Evolutionary conservation across 1,284 basidiomycete species (phyloP), one percentile per base, ranked within the genome.

Genomic region (Microbotryomycetes sp.): DNA sequence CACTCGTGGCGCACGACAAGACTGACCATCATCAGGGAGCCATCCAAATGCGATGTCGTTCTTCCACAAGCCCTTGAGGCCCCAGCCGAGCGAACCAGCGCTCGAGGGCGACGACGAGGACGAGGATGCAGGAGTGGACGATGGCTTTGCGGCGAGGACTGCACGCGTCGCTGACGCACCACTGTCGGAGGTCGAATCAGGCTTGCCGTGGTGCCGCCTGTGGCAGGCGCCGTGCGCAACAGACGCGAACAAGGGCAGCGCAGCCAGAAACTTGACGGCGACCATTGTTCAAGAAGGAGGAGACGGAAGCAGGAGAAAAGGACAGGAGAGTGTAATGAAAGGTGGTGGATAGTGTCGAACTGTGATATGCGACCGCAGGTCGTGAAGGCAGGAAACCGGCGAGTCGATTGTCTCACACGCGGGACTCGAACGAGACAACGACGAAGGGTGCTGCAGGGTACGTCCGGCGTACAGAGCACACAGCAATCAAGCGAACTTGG

Each of bases 1-100:
- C 2, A 9, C 41, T 16, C 24, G 52, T 31, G 30, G 13, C 18
- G 24, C 29, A 30, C 26, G 24, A 21, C 30, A 30, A 46, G 21
- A 61, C 61, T 48, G 23, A 63, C 66, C 67, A 47, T 72, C 70
- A 45, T 72, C 71, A 31, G 71, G 71, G 18, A 72, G 60, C 51
- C 60, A 68, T 23, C 71, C 71, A 35, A 69, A 65, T 45, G 49
- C 61, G 60, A 72, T 63, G 46, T 60, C 60, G 60, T 72, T 72
- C 65, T 71, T 71, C 54, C 58, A 52, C 41, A 70, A 29, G 18
- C 66, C 66, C 29, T 58, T 52, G 47, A 65, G 59, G 23, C 59
- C 55, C 56, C 59, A 59, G 18, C 52, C 57, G 48, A 50, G 23
- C 7, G 29, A 30, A 6, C 52, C 45, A 15, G 60, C 51, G 47